phyloP scores from a whole-genome alignment of 768 basidiomycete species.

The Psilocybe tampanensis region DNA sequence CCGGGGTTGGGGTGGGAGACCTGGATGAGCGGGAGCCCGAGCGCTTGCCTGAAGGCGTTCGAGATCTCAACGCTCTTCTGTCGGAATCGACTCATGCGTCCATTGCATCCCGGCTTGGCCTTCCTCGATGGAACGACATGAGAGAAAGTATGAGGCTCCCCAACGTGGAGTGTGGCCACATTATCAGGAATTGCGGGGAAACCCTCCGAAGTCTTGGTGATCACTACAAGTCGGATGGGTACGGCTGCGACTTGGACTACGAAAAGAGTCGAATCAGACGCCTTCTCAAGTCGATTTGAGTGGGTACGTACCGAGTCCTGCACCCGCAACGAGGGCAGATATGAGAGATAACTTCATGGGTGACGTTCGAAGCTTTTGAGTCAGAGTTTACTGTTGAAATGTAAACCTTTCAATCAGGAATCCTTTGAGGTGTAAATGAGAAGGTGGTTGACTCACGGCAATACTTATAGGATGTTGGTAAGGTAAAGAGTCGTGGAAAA shows the following conservation, averaged over 20 bases:
- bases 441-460: constrained; percentile 2
- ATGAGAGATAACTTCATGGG: constrained; percentile 42
- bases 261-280: neutral
- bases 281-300: neutral
- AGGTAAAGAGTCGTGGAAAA: constrained; percentile 5
- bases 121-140: neutral
- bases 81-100: constrained; percentile 23
- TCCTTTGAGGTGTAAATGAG: neutral
- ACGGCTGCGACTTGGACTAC: constrained; percentile 45
- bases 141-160: neutral
- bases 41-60: constrained; percentile 54
- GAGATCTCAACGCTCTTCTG: constrained; percentile 54
- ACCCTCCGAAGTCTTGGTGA: constrained; percentile 18
- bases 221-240: constrained; percentile 52
- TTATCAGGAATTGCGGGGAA: constrained; percentile 24
- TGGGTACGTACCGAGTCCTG: constrained; percentile 32
- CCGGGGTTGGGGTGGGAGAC: constrained; percentile 7
- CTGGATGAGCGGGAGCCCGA: constrained; percentile 57
- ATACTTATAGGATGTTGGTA: constrained; percentile 3
- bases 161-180: neutral
- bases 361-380: neutral
- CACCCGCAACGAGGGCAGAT: constrained; percentile 38
- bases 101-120: constrained; percentile 10
- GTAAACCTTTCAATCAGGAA: neutral
- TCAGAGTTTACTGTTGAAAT: neutral